Conservation (phyloP, 257 asterid species). For the Fraxinus americana region DNA sequence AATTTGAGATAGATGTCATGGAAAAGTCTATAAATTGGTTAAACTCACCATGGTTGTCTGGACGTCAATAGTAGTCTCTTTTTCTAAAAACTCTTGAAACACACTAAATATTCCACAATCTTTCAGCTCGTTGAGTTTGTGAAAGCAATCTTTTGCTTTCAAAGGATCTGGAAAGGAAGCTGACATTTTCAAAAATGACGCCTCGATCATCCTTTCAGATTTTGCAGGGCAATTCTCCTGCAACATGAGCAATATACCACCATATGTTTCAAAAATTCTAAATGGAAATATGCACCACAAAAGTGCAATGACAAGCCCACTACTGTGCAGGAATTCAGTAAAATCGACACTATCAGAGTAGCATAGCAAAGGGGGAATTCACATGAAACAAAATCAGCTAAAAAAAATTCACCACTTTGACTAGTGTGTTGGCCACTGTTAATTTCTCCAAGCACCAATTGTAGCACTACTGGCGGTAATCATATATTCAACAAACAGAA, state of each 20-base stretch:
- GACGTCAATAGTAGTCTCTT: slow-evolving; percentile 40
- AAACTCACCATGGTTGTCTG: slow-evolving; percentile 53
- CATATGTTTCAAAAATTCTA: neutral
- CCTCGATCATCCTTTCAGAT: slow-evolving; percentile 49
- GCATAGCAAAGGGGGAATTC: slow-evolving; percentile 14
- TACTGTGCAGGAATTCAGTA: neutral
- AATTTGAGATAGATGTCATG: slow-evolving; percentile 9
- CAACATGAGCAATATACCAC: slow-evolving; percentile 28
- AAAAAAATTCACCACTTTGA: slow-evolving; percentile 4
- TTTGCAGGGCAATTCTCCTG: slow-evolving; percentile 53
- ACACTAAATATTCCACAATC: slow-evolving; percentile 38
- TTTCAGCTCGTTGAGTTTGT: slow-evolving; percentile 48
- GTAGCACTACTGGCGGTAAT: neutral
- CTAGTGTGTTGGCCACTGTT: neutral
- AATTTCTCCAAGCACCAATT: neutral
- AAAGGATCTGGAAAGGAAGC: slow-evolving; percentile 69
- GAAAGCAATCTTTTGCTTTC: slow-evolving; percentile 66
- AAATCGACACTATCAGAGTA: slow-evolving; percentile 4
- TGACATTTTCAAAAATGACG: slow-evolving; percentile 61
- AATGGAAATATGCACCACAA: slow-evolving; percentile 14
- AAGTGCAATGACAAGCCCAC: slow-evolving; percentile 18
- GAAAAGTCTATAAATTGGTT: slow-evolving; percentile 18
- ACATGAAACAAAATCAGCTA: slow-evolving; percentile 1
- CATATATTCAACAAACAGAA: neutral
- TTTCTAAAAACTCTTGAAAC: slow-evolving; percentile 48